These are phyloP conservation scores for Lodderomyces beijingensis DNA, from an alignment of 1,139 yeast genomes.

Conservation along the genomic window DNA sequence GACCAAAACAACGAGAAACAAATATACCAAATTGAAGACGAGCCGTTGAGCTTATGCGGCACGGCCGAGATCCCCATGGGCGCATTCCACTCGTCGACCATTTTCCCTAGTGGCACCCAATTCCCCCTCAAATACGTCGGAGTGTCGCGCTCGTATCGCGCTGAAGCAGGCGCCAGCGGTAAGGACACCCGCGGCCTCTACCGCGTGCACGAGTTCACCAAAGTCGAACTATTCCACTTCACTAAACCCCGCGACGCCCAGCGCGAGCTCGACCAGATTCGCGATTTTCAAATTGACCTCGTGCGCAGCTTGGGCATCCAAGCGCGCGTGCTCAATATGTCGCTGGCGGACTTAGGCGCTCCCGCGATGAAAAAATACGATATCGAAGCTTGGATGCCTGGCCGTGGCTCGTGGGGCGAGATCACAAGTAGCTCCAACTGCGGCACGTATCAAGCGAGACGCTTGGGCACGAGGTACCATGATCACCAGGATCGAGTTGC, in stretches of 20 bases:
- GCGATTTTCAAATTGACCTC: slow-evolving; percentile 60
- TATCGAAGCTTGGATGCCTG: slow-evolving; percentile 99
- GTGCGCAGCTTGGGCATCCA: slow-evolving; percentile 65
- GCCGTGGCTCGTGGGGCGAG: slow-evolving; percentile 91
- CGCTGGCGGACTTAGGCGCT: slow-evolving; percentile 85
- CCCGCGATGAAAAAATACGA: slow-evolving; percentile 93
- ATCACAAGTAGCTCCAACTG: slow-evolving; percentile 89
- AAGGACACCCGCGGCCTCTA: slow-evolving; percentile 88
- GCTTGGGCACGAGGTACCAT: slow-evolving; percentile 64
- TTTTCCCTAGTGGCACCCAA: slow-evolving; percentile 19
- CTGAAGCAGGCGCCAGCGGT: slow-evolving; percentile 98
- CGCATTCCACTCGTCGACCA: slow-evolving; percentile 46
- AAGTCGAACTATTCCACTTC: slow-evolving; percentile 90
- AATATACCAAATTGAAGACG: slow-evolving; percentile 59
- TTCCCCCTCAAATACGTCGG: slow-evolving; percentile 69
- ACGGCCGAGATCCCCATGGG: slow-evolving; percentile 97
- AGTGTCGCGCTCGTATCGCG: slow-evolving; percentile 81
- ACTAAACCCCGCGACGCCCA: slow-evolving; percentile 43
- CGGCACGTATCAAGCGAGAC: slow-evolving; percentile 83
- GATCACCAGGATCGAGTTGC: slow-evolving; percentile 27
- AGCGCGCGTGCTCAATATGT: slow-evolving; percentile 85
- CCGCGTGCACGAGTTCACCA: slow-evolving; percentile 96
- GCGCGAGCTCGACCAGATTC: slow-evolving; percentile 55
- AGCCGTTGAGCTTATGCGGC: slow-evolving; percentile 69
- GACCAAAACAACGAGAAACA: slow-evolving; percentile 87